A percentile compares a stretch with the other conserved stretches of the same genome.
Evolutionary conservation across 2,329 filamentous ascomycete genomes (phyloP).

Genomic region (Curvularia lunata): DNA sequence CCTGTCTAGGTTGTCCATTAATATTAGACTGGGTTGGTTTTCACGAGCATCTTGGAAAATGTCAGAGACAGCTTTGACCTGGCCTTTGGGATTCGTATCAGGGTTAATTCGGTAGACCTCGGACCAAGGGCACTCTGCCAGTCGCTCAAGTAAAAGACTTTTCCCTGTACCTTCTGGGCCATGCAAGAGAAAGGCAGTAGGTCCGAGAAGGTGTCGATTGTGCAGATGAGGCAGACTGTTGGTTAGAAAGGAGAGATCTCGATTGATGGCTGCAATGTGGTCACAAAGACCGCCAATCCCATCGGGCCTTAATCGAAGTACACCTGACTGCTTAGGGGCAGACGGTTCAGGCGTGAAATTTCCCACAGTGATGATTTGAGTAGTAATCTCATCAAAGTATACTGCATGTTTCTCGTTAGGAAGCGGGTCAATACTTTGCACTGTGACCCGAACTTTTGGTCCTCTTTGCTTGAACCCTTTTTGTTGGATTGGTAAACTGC

Average conservation of each 20-base stretch:
- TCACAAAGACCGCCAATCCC: slow-evolving; percentile 71
- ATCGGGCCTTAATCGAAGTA: slow-evolving; percentile 46
- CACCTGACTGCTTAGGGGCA: slow-evolving; percentile 16
- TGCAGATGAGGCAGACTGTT: slow-evolving; percentile 19
- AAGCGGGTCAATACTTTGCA: slow-evolving; percentile 60
- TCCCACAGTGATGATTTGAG: slow-evolving; percentile 30
- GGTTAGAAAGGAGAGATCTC: slow-evolving; percentile 59
- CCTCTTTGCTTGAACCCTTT: slow-evolving; percentile 57
- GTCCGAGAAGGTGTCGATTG: slow-evolving; percentile 41
- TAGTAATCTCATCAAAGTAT: slow-evolving; percentile 39
- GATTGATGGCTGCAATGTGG: slow-evolving; percentile 71
- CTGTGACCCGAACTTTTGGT: slow-evolving; percentile 62
- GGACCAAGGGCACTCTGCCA: slow-evolving; percentile 72
- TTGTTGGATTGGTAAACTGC: slow-evolving; percentile 68
- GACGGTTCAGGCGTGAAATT: slow-evolving; percentile 13
- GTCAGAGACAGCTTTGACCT: slow-evolving; percentile 65
- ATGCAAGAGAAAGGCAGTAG: slow-evolving; percentile 72
- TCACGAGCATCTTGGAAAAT: slow-evolving; percentile 72
- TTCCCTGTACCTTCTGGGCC: slow-evolving; percentile 88
- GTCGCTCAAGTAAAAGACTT: slow-evolving; percentile 71
- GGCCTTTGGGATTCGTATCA: slow-evolving; percentile 52
- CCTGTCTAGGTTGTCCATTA: slow-evolving; percentile 79
- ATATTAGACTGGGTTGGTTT: slow-evolving; percentile 75
- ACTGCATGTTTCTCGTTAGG: slow-evolving; percentile 34
- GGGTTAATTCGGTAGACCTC: slow-evolving; percentile 68